A percentile compares a stretch with the other conserved stretches of the same genome.
Evolutionary conservation across 139 green algal species (phyloP).

Genomic region (Chlorella sp.): DNA sequence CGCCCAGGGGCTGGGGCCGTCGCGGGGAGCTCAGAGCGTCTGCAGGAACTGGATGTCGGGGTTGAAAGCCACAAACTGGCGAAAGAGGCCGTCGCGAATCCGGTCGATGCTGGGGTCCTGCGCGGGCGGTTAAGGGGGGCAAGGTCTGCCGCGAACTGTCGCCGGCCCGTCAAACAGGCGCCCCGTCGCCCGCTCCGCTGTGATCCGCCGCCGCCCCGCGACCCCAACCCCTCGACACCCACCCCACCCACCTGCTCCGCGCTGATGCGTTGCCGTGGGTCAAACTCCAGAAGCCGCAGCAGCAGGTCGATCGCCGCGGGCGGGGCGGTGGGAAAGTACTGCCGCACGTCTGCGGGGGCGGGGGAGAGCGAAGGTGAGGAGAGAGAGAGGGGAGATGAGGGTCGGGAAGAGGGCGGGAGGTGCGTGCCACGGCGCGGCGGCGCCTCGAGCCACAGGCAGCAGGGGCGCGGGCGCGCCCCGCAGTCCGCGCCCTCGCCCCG

Average conservation of each 20-base stretch:
- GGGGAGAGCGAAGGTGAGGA: background rate
- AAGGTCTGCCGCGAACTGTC: conserved; percentile 49
- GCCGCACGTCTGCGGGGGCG: conserved; percentile 1
- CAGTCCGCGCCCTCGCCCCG: no score
- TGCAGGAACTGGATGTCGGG: conserved; percentile 26
- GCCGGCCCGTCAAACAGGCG: conserved; percentile 86
- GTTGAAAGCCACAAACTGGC: conserved; percentile 36
- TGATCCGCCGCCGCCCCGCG: conserved; percentile 51
- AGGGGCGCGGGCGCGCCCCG: no score
- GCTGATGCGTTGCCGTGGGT: conserved; percentile 42
- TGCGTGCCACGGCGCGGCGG: background rate
- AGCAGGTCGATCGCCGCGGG: conserved; percentile 82
- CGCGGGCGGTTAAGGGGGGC: background rate
- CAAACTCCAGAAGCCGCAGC: conserved; percentile 86
- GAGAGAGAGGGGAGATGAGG: background rate
- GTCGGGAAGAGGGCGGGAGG: background rate
- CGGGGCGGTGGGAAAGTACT: conserved; percentile 75
- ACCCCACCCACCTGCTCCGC: conserved; percentile 57
- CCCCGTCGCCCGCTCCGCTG: conserved; percentile 76
- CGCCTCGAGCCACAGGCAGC: background rate
- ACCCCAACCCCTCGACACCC: background rate
- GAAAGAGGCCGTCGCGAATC: conserved; percentile 28
- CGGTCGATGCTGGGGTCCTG: conserved; percentile 19
- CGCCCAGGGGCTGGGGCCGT: no score
- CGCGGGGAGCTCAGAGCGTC: no score